Conservation (phyloP, 2,329 filamentous ascomycete genomes). For the Meredithiella fracta region DNA sequence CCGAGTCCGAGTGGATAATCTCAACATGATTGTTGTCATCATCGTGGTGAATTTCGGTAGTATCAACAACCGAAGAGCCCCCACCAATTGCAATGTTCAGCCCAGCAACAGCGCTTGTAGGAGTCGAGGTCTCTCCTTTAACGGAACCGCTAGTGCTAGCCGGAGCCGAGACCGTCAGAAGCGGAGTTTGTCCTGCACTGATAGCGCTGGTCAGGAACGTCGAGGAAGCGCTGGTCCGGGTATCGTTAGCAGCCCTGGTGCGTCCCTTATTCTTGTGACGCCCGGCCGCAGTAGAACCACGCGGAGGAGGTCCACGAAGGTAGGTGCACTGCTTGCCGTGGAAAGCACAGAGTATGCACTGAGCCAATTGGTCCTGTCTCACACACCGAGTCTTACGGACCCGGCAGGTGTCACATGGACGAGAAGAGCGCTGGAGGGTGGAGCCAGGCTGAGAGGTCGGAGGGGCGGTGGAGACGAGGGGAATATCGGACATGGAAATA, state of each 20-base stretch:
- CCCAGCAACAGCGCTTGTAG: not conserved
- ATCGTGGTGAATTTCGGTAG: not conserved
- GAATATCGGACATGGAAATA: constrained; percentile 5
- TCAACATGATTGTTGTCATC: constrained; percentile 11
- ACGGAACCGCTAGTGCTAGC: not conserved
- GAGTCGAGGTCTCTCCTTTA: constrained; percentile 1
- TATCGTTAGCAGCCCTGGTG: constrained; percentile 5
- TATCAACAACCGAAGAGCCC: not conserved
- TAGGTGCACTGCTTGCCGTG: constrained; percentile 53
- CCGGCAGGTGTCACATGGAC: constrained; percentile 49
- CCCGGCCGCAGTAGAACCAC: constrained; percentile 18
- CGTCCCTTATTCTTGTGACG: constrained; percentile 17
- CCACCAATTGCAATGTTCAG: constrained; percentile 2
- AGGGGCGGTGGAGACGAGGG: constrained; percentile 2
- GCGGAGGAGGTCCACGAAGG: constrained; percentile 26
- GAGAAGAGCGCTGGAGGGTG: constrained; percentile 16
- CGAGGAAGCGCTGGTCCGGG: constrained; percentile 10
- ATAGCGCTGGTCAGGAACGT: not conserved
- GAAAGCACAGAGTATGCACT: constrained; percentile 49
- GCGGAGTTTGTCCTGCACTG: constrained; percentile 10
- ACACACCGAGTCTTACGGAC: constrained; percentile 50
- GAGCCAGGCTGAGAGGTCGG: constrained; percentile 2
- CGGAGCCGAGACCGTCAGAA: not conserved
- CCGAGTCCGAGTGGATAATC: constrained; percentile 6
- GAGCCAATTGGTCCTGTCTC: constrained; percentile 39